Conservation (phyloP, 495 filamentous ascomycete genomes). For the Mytilinidion resinicola region DNA sequence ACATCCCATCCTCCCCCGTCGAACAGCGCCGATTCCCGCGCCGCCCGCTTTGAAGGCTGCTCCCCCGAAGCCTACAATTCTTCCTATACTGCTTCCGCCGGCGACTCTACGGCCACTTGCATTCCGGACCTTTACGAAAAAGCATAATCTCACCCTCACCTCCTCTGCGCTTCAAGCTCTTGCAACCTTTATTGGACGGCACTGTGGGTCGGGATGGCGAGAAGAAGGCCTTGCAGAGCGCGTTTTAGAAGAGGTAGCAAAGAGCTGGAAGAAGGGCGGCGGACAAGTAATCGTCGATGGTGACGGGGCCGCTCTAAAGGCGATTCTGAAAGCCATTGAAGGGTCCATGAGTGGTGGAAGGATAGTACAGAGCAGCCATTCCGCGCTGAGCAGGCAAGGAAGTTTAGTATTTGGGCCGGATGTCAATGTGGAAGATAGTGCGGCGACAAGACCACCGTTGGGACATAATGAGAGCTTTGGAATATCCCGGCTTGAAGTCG, state of each 20-base stretch:
- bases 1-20: constrained; percentile 56
- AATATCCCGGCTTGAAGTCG: constrained; percentile 52
- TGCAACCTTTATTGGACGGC: constrained; percentile 80
- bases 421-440: constrained; percentile 30
- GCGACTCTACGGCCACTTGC: constrained; percentile 83
- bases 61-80: constrained; percentile 58
- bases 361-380: constrained; percentile 37
- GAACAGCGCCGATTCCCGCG: constrained; percentile 43
- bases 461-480: constrained; percentile 62
- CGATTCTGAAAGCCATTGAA: constrained; percentile 75
- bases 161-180: constrained; percentile 78
- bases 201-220: constrained; percentile 93
- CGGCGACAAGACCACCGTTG: constrained; percentile 34
- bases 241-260: constrained; percentile 84
- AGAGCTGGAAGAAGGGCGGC: constrained; percentile 75
- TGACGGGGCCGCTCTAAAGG: constrained; percentile 64
- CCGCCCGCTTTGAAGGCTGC: constrained; percentile 46
- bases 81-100: constrained; percentile 83
- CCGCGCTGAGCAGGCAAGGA: constrained; percentile 51
- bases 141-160: constrained; percentile 90
- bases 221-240: constrained; percentile 90
- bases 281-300: constrained; percentile 84
- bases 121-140: constrained; percentile 95
- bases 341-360: constrained; percentile 77
- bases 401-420: constrained; percentile 44